Evolutionary conservation across 2,329 filamentous ascomycete species (phyloP).

Genomic region (Elsinoe australis): DNA sequence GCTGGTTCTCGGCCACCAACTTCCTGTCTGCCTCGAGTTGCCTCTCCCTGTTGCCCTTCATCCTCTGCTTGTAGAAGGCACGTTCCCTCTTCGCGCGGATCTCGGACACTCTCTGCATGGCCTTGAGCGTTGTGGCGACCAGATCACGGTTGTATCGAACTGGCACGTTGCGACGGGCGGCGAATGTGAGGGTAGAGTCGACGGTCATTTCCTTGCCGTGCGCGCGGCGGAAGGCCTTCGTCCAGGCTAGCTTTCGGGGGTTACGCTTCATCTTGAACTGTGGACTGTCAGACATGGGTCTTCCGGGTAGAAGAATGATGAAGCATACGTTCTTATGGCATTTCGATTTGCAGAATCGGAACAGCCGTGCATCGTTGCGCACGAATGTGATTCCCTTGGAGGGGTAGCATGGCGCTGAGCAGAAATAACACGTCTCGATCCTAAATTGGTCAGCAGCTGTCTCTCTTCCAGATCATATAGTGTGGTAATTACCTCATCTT

Average conservation of each 20-base stretch:
- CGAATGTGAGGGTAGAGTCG: constrained; percentile 88
- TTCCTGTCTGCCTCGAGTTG: constrained; percentile 74
- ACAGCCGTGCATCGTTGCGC: constrained; percentile 57
- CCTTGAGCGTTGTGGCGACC: constrained; percentile 75
- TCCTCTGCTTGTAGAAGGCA: constrained; percentile 87
- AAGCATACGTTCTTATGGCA: constrained; percentile 51
- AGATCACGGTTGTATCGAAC: constrained; percentile 94
- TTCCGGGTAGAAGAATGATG: neutral
- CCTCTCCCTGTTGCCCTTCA: constrained; percentile 81
- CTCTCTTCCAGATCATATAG: neutral
- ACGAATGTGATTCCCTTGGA: constrained; percentile 60
- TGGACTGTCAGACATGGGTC: constrained; percentile 17
- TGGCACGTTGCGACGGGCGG: constrained; percentile 85
- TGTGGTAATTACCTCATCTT: constrained; percentile 20
- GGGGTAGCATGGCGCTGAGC: constrained; percentile 60
- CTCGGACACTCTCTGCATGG: constrained; percentile 85
- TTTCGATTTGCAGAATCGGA: constrained; percentile 61
- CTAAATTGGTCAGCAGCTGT: constrained; percentile 26
- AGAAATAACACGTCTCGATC: constrained; percentile 64
- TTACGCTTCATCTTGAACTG: constrained; percentile 98
- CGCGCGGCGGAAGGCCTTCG: constrained; percentile 80
- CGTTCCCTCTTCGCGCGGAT: constrained; percentile 77
- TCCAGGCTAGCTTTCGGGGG: constrained; percentile 93
- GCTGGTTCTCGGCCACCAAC: constrained; percentile 84
- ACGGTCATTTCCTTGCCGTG: constrained; percentile 82